Base-by-base conservation (phyloP, 371 early-diverging fungal species). In the Nematocida sp. region DNA sequence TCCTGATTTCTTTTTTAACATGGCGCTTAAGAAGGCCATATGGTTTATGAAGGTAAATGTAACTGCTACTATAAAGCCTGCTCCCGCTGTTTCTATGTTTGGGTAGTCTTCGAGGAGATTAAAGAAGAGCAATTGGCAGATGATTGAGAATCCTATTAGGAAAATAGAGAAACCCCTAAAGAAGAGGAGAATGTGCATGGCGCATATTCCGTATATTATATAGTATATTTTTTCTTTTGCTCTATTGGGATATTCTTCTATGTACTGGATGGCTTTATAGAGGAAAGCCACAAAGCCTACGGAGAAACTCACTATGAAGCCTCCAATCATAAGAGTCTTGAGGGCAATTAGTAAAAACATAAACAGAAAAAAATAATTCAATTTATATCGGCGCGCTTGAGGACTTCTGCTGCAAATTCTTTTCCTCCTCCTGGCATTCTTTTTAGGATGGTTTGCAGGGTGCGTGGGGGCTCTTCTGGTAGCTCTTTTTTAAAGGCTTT, bases 181-280 rank as follows among this genome's bases (percentile, higher is more conserved):
- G 13, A 83, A 47, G 18, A 84, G 55, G 53, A 80, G 51, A 9
- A 79, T 32, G 42, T 84, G 83, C 30, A 77, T 23, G 0, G 38
- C 61, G n/a, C 68, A 61, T 28, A 77, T 55, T 9, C 40, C 38
- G 32, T 78, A 57, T 20, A 83, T 77, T 48, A 83, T 69, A 11
- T 56, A 54, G 30, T 65, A 33, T 32, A 84, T 82, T 38, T 61
- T 78, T 28, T 81, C 77, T 67, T 82, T 83, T 35, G 83, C 82
- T 49, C 80, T 77, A 68, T 78, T 71, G 35, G 85, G 65, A n/a
- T 80, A 79, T 18, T 82, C 81, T 60, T 83, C 85, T 40, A 84
- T 83, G 75, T 66, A 84, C 3, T 79, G 77, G 16, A 84, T 82
- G 16, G 79, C 49, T 40, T 81, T 77, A 7, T 80, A 78, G 16